Base-by-base conservation (phyloP, 1,139 yeast species). In the Pichia sp. region DNA sequence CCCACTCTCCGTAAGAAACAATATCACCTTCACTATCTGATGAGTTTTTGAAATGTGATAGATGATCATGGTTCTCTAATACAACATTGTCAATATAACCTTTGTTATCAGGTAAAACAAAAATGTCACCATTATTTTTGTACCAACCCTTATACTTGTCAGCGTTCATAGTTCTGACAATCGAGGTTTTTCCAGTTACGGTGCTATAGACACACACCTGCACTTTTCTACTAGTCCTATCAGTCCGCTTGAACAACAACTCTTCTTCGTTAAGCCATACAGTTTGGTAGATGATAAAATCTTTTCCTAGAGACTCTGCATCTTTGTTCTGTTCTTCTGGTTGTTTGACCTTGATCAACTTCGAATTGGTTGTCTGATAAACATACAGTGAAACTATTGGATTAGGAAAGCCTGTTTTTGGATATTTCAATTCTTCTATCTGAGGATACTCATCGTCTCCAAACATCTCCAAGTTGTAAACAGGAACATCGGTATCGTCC, bases 331-430 rank as follows among this genome's bases (percentile, higher is more conserved):
- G 27, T n/a, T 61, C 49, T 0, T 72, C 67, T 2, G 65, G 66
- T 33, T 68, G 69, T 16, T 65, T 61, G 4, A 64, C 61, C 6
- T 43, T 50, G 3, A 51, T 45, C 2, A 51, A 33, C 12, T 55
- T 48, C 2, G 56, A 51, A 5, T 56, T 49, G 1, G 66, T 58
- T 1, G 83, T 42, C 46, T 78, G 71, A 61, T 79, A 81, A 49
- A 76, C 70, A 60, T 73, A 68, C 24, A 92, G 62, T 9, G 74
- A 69, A 2, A 87, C 77, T 20, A 70, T 64, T 0, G 99, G 98
- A 64, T 87, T 87, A 1, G 76, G 64, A 20, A 79, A 78, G 0
- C 98, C 99, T 0, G 97, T 95, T 67, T 89, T 91, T 4, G 99
- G 98, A 68, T 93, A 95, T 65, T 86, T 87, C 58, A 92, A 71